Base-by-base conservation (phyloP, 208 protist species). In the Trypanosoma rangeli region DNA sequence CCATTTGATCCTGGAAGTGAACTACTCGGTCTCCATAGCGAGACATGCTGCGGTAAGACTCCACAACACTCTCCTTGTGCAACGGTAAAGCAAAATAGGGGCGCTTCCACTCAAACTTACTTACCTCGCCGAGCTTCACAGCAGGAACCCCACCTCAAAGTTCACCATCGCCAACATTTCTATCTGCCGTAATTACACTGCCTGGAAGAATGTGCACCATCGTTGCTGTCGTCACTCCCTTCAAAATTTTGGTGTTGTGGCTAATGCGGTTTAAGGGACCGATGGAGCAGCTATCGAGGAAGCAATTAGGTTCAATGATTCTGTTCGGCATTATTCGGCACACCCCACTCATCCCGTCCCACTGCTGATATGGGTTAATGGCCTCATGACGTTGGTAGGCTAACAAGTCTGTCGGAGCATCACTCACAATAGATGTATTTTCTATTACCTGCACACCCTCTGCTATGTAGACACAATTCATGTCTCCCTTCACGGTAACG, bases 151-250 rank as follows among this genome's bases (percentile, higher is more conserved):
- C 90, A 31, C 90, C 90, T 86, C 90, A 95, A 16, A 95, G 73
- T 68, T 95, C 87, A 42, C 90, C 88, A 63, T 95, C 87, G 22
- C 78, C 76, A 56, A 95, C 94, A 58, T 93, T 82, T 12, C 87
- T 95, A 67, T 95, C 88, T 8, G 78, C 67, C 28, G 84, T 90
- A 13, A 95, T 86, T 68, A 95, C 78, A 64, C 87, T 94, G 26
- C 90, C 90, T 33, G 90, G 90, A 13, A 95, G 75, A 64, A 95
- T 94, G 74, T 95, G 90, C 49, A 90, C 90, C 87, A 94, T 93
- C 58, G 90, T 84, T 54, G 87, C 90, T 2, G 90, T 95, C n/a
- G 84, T 92, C 16, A 93, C 90, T 37, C 90, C 90, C 74, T 95
- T 95, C 84, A 95, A 84, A 61, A 95, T 92, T 69, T 94, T 92